Percentiles rank a stretch among this genome's conserved stretches.
These are phyloP conservation scores for Sinapis alba DNA, from an alignment of 441 rosid genomes.

Conservation along the genomic window DNA sequence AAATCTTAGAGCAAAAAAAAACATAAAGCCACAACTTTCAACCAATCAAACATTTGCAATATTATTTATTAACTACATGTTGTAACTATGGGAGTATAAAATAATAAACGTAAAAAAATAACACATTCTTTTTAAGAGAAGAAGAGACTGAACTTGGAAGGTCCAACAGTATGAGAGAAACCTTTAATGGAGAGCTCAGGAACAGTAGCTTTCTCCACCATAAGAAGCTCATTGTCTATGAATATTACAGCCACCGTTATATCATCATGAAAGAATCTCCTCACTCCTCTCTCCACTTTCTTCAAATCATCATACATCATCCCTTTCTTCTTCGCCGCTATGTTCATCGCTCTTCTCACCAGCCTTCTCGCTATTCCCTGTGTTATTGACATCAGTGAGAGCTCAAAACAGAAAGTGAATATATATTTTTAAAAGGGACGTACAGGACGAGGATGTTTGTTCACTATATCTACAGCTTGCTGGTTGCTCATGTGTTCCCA, in stretches of 20 bases:
- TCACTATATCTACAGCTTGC: slow-evolving; percentile 80
- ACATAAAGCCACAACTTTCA: no score
- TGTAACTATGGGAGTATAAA: slow-evolving; percentile 25
- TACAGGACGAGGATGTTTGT: slow-evolving; percentile 71
- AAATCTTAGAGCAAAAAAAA: no score
- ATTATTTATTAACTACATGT: slow-evolving; percentile 24
- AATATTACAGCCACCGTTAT: slow-evolving; percentile 85
- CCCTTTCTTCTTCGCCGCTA: slow-evolving; percentile 73
- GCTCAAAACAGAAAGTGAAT: neutral
- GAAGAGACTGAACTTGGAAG: slow-evolving; percentile 68
- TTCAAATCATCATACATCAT: slow-evolving; percentile 71
- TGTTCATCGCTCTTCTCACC: slow-evolving; percentile 64
- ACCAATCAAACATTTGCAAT: no score
- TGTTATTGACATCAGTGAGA: slow-evolving; percentile 5
- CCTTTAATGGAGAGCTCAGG: slow-evolving; percentile 77
- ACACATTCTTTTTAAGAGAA: slow-evolving; percentile 10
- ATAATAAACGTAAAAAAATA: slow-evolving; percentile 1
- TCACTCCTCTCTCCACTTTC: slow-evolving; percentile 63
- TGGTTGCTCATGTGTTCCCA: slow-evolving; percentile 90
- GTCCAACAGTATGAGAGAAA: slow-evolving; percentile 59
- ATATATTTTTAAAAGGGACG: slow-evolving; percentile 21
- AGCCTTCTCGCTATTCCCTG: slow-evolving; percentile 88
- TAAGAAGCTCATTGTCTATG: slow-evolving; percentile 58
- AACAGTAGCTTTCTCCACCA: slow-evolving; percentile 46
- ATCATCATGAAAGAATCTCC: slow-evolving; percentile 82